Conservation (phyloP, 2,329 filamentous ascomycete species). For the Aspergillus glaucus region DNA sequence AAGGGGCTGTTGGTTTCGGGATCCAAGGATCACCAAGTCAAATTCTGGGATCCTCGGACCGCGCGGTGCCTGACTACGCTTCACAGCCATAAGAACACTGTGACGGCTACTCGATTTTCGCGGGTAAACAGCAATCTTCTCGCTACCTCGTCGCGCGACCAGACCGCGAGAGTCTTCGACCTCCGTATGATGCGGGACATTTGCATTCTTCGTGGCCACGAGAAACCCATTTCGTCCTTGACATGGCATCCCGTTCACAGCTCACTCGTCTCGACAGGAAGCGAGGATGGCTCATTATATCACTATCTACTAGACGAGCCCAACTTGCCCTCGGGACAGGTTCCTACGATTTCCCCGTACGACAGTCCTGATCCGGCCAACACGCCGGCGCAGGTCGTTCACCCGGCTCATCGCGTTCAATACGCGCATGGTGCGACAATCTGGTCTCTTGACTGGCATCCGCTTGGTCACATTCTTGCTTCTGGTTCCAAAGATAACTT, state of each 20-base stretch:
- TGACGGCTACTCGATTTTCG: constrained; percentile 89
- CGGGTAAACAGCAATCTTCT: constrained; percentile 75
- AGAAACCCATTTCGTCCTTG: constrained; percentile 90
- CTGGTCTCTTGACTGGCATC: constrained; percentile 98
- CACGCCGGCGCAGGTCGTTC: constrained; percentile 81
- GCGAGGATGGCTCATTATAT: constrained; percentile 79
- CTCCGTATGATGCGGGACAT: constrained; percentile 98
- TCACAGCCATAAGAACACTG: constrained; percentile 94
- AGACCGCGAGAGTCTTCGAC: constrained; percentile 89
- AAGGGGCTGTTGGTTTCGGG: constrained; percentile 93
- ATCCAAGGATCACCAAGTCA: constrained; percentile 95
- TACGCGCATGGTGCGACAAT: constrained; percentile 92
- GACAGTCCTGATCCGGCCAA: constrained; percentile 74
- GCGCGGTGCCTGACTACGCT: constrained; percentile 86
- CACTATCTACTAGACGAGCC: constrained; percentile 96
- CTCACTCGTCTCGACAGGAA: constrained; percentile 82
- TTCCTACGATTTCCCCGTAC: constrained; percentile 71
- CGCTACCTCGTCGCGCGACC: constrained; percentile 87
- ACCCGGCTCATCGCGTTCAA: constrained; percentile 78
- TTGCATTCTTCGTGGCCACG: constrained; percentile 83
- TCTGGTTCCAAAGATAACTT: constrained; percentile 95
- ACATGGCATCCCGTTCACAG: constrained; percentile 92
- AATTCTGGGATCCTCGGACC: constrained; percentile 95
- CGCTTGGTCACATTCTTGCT: constrained; percentile 87
- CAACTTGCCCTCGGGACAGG: constrained; percentile 69